Percentiles rank a stretch among this genome's conserved stretches.
These are phyloP conservation scores for Prunus padus DNA, from an alignment of 306 rosid genomes.

Conservation along the genomic window DNA sequence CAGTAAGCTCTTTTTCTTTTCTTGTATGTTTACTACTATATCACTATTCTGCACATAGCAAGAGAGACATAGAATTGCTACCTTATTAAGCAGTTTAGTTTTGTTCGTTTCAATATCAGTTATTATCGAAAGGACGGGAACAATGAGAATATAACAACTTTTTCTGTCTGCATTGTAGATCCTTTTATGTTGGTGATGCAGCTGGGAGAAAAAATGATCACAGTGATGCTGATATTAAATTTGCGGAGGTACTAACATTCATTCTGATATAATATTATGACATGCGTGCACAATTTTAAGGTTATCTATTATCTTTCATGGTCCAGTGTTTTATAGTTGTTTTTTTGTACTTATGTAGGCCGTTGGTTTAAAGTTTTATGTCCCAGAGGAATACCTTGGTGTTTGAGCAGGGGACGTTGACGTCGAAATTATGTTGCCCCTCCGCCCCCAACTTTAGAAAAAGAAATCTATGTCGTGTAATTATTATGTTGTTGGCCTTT, in stretches of 20 bases:
- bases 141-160: slow-evolving; percentile 7
- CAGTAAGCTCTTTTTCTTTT: slow-evolving; percentile 48
- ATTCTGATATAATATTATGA: background rate
- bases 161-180: slow-evolving; percentile 48
- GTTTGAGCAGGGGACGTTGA: slow-evolving; percentile 2
- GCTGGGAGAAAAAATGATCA: slow-evolving; percentile 87
- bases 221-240: slow-evolving; percentile 82
- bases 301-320: background rate
- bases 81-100: slow-evolving; percentile 16
- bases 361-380: slow-evolving; percentile 4
- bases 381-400: slow-evolving; percentile 10
- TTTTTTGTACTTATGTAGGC: background rate
- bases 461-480: background rate
- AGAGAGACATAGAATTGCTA: background rate
- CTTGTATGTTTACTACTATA: slow-evolving; percentile 8
- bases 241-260: slow-evolving; percentile 60
- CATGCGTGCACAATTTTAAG: background rate
- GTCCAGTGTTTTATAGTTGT: background rate
- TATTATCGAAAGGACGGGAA: slow-evolving; percentile 3
- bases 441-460: background rate
- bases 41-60: background rate
- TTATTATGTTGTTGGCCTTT: background rate
- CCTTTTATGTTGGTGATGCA: slow-evolving; percentile 95
- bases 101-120: background rate
- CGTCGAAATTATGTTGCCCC: background rate